Evolutionary conservation across 208 protist genomes (phyloP).

Genomic region (Trypanosoma brucei): DNA sequence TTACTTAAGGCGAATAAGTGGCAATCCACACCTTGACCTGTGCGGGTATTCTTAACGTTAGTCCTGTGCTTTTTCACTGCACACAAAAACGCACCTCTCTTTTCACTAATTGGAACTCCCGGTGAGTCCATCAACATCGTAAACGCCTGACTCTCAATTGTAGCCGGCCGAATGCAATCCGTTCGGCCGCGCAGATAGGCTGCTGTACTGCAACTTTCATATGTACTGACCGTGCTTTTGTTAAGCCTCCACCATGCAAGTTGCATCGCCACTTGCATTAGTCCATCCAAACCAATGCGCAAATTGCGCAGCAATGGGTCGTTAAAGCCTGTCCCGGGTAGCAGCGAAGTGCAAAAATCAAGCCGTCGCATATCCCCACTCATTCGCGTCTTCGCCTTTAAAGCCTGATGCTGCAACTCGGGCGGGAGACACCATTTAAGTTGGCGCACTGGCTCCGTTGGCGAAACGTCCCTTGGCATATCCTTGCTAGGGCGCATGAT

Average conservation of each 20-base stretch:
- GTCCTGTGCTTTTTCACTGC: slow-evolving; percentile 33
- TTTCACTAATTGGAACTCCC: slow-evolving; percentile 16
- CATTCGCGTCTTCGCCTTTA: slow-evolving; percentile 25
- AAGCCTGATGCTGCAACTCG: slow-evolving; percentile 32
- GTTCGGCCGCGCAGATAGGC: slow-evolving; percentile 68
- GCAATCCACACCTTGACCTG: slow-evolving; percentile 44
- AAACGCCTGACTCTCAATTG: slow-evolving; percentile 49
- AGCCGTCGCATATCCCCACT: slow-evolving; percentile 36
- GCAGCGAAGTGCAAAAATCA: slow-evolving; percentile 36
- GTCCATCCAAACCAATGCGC: slow-evolving; percentile 17
- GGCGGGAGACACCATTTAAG: slow-evolving; percentile 47
- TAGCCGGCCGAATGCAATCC: slow-evolving; percentile 44
- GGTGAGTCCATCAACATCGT: slow-evolving; percentile 34
- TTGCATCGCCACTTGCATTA: slow-evolving; percentile 63
- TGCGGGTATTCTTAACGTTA: slow-evolving; percentile 27
- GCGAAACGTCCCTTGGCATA: slow-evolving; percentile 16
- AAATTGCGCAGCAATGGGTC: slow-evolving; percentile 9
- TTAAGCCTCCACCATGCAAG: slow-evolving; percentile 79
- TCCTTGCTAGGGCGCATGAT: slow-evolving; percentile 27
- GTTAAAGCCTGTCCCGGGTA: slow-evolving; percentile 22
- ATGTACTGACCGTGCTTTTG: slow-evolving; percentile 43
- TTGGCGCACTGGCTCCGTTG: slow-evolving; percentile 30
- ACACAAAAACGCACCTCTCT: slow-evolving; percentile 23
- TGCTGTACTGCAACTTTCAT: slow-evolving; percentile 49
- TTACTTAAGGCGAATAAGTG: slow-evolving; percentile 58